Evolutionary conservation across 805 yeast genomes (phyloP).

Genomic region (Saccharomyces jurei): DNA sequence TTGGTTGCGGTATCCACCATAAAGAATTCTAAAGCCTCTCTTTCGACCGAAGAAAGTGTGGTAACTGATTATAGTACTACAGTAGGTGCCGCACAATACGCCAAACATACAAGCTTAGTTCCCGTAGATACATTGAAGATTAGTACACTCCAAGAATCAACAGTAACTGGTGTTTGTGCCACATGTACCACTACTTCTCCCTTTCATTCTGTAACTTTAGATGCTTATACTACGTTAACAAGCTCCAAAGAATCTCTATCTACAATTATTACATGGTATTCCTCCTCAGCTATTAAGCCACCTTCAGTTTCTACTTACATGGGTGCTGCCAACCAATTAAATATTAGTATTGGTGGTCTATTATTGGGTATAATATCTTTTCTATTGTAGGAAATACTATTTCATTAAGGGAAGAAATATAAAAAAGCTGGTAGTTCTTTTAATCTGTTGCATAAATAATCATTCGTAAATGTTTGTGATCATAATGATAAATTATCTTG

Average conservation of each 20-base stretch:
- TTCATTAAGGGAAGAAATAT: background rate
- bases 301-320: conserved; percentile 5
- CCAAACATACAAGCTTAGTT: background rate
- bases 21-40: background rate
- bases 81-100: background rate
- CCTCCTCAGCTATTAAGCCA: background rate
- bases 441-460: background rate
- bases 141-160: background rate
- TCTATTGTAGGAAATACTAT: background rate
- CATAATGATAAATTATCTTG: background rate
- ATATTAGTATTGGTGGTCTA: conserved; percentile 8
- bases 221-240: background rate
- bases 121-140: background rate
- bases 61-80: background rate
- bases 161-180: background rate
- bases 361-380: conserved; percentile 6
- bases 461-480: background rate
- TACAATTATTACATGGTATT: background rate
- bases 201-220: background rate
- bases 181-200: background rate
- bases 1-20: conserved; percentile 1
- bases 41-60: background rate
- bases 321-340: conserved; percentile 12
- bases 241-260: background rate
- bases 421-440: background rate